These are phyloP conservation scores for Yarrowia deformans DNA, from an alignment of 805 yeast species.

Conservation along the genomic window DNA sequence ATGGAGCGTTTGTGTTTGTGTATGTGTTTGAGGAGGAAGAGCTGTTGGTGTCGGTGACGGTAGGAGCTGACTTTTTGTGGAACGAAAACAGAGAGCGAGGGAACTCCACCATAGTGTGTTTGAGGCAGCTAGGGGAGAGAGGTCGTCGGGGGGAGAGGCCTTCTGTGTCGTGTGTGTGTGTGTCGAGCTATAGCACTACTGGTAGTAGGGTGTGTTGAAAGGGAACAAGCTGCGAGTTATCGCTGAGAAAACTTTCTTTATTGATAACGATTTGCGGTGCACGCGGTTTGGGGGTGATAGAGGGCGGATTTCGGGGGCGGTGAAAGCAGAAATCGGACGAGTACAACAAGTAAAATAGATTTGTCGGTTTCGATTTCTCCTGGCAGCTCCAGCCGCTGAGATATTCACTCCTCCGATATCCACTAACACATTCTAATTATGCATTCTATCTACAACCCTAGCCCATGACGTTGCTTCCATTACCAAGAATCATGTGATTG, in stretches of 20 bases:
- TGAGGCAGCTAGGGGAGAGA: constrained; percentile 24
- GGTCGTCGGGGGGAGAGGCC: constrained; percentile 1
- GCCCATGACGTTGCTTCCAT: constrained; percentile 34
- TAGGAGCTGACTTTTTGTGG: constrained; percentile 30
- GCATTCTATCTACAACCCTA: constrained; percentile 39
- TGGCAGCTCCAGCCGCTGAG: too few species aligned
- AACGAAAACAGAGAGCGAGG: constrained; percentile 37
- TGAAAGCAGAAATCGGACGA: too few species aligned
- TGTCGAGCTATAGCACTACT: constrained; percentile 15
- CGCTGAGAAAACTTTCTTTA: constrained; percentile 35
- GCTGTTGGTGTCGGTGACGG: not conserved
- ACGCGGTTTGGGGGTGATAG: not conserved
- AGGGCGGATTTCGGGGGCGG: not conserved
- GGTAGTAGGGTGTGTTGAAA: not conserved
- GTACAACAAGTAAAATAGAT: too few species aligned
- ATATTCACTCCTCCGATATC: not conserved
- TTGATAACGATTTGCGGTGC: constrained; percentile 17
- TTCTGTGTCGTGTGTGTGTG: constrained; percentile 1
- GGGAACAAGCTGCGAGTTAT: constrained; percentile 33
- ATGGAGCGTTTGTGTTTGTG: not conserved
- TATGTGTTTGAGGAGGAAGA: too few species aligned
- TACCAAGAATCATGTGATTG: constrained; percentile 10
- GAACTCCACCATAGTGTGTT: constrained; percentile 39
- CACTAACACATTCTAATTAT: constrained; percentile 25
- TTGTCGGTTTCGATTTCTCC: not conserved